Base-by-base conservation (phyloP, 73 alveolate genomes). In the Paramecium pentaurelia region DNA sequence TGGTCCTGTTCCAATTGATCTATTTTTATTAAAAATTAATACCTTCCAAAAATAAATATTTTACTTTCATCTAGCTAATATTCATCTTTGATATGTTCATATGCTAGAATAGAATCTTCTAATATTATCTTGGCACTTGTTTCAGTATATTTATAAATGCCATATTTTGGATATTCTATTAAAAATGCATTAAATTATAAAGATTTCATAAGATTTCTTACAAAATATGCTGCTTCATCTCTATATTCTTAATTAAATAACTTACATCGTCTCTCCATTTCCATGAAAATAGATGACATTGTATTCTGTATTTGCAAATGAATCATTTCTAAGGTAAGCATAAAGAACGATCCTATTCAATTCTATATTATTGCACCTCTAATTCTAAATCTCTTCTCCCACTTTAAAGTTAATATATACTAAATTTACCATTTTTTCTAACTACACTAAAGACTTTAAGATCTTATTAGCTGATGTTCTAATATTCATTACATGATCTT, bases 1-100 rank as follows among this genome's bases (percentile, higher is more conserved):
- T 27, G 91, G 77, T 14, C 91, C 91, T 32, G 77, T 20, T 80
- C 91, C 91, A 4, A 80, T 42, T n/a, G 91, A 80, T 80, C 91
- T 73, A 36, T 30, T 30, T 71, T 4, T 12, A 12, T 20, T 73
- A 3, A 38, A n/a, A 73, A 49, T 49, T 14, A 0, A 34, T 37
- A 73, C 87, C 87, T 80, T 18, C 91, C 91, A 45, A 42, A 80
- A 8, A 80, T 22, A 4, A 20, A 3, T 8, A 80, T 80, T 25
- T 80, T 9, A 45, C 30, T 12, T 10, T 80, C 91, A 1, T 80
- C 71, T 14, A 80, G 0, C 9, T 80, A 28, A 20, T 44, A 45
- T 44, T 40, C 30, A 1, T 28, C 58, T 49, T 49, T 80, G 4
- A 80, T 49, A 16, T 14, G 0, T 6, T 80, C 20, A 11, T 45